A percentile compares a stretch with the other conserved stretches of the same genome.
These are phyloP conservation scores for Colletotrichum navitas DNA, from an alignment of 2,329 filamentous ascomycete genomes.

Conservation along the genomic window DNA sequence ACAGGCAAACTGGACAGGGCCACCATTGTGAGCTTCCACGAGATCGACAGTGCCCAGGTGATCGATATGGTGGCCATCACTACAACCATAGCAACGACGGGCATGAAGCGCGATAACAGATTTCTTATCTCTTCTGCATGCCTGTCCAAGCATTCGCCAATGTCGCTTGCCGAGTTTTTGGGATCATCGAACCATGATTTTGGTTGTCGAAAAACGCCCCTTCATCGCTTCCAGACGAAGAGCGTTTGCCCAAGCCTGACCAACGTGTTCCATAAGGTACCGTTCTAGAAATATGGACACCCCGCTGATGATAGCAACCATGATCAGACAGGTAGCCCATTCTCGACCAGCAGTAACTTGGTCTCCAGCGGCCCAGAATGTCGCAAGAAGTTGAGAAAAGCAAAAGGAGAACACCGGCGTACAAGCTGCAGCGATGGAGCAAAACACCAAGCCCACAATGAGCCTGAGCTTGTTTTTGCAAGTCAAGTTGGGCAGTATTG, in stretches of 20 bases:
- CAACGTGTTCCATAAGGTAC: slow-evolving; percentile 78
- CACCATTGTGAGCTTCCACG: slow-evolving; percentile 86
- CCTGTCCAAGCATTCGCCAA: slow-evolving; percentile 81
- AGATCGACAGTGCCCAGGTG: slow-evolving; percentile 78
- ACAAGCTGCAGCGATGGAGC: slow-evolving; percentile 73
- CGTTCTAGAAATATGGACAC: slow-evolving; percentile 74
- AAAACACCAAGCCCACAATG: slow-evolving; percentile 70
- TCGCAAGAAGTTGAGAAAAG: slow-evolving; percentile 78
- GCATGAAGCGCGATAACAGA: slow-evolving; percentile 82
- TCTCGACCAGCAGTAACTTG: slow-evolving; percentile 62
- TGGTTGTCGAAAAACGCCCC: slow-evolving; percentile 80
- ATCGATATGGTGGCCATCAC: slow-evolving; percentile 77
- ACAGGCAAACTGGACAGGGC: slow-evolving; percentile 77
- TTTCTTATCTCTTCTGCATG: slow-evolving; percentile 91
- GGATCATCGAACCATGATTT: slow-evolving; percentile 82
- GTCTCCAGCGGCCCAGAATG: slow-evolving; percentile 72
- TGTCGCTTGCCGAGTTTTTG: slow-evolving; percentile 70
- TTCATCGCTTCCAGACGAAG: slow-evolving; percentile 77
- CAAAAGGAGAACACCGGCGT: slow-evolving; percentile 79
- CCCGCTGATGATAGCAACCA: slow-evolving; percentile 76
- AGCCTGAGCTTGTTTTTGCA: slow-evolving; percentile 65
- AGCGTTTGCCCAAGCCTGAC: slow-evolving; percentile 81
- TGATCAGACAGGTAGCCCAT: slow-evolving; percentile 79
- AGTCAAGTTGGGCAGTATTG: slow-evolving; percentile 77
- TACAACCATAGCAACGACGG: slow-evolving; percentile 74